Evolutionary conservation across 345 rosid genomes (phyloP).

Genomic region (Microthlaspi erraticum): DNA sequence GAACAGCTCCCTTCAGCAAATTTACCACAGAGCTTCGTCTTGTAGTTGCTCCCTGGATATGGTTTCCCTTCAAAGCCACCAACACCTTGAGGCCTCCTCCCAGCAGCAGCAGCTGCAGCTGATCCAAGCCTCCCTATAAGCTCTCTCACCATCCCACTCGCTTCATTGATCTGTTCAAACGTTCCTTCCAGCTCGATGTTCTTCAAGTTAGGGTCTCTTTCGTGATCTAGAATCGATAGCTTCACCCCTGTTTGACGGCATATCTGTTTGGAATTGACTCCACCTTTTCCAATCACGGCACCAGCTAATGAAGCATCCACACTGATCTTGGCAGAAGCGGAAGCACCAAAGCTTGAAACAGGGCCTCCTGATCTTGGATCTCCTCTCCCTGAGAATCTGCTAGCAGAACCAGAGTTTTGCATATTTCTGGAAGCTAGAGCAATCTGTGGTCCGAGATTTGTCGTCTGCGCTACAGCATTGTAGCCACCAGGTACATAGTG

Average conservation of each 20-base stretch:
- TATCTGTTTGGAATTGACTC: slow-evolving; percentile 77
- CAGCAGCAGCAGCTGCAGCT: slow-evolving; percentile 25
- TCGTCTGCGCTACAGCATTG: slow-evolving; percentile 78
- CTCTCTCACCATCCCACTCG: slow-evolving; percentile 79
- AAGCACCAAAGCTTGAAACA: slow-evolving; percentile 76
- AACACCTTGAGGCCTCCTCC: slow-evolving; percentile 34
- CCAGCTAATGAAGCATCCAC: slow-evolving; percentile 88
- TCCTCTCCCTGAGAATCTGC: slow-evolving; percentile 55
- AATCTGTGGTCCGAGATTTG: slow-evolving; percentile 58
- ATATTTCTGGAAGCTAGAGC: slow-evolving; percentile 58
- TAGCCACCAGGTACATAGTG: slow-evolving; percentile 87
- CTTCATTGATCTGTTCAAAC: slow-evolving; percentile 81
- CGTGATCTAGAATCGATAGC: slow-evolving; percentile 75
- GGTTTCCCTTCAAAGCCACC: slow-evolving; percentile 52
- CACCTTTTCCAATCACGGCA: slow-evolving; percentile 85
- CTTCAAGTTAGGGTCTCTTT: slow-evolving; percentile 63
- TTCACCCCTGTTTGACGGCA: slow-evolving; percentile 82
- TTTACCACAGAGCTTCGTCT: slow-evolving; percentile 84
- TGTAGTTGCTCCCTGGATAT: slow-evolving; percentile 62
- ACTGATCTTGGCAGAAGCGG: slow-evolving; percentile 81
- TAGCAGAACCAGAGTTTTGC: slow-evolving; percentile 50
- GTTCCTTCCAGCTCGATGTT: slow-evolving; percentile 88
- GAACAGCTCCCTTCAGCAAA: slow-evolving; percentile 79
- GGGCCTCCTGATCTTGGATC: slow-evolving; percentile 52
- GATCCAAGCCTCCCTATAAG: slow-evolving; percentile 62